A percentile compares a stretch with the other conserved stretches of the same genome.
Conservation (phyloP, 257 asterid genomes). For the Cynanchum wilfordii region DNA sequence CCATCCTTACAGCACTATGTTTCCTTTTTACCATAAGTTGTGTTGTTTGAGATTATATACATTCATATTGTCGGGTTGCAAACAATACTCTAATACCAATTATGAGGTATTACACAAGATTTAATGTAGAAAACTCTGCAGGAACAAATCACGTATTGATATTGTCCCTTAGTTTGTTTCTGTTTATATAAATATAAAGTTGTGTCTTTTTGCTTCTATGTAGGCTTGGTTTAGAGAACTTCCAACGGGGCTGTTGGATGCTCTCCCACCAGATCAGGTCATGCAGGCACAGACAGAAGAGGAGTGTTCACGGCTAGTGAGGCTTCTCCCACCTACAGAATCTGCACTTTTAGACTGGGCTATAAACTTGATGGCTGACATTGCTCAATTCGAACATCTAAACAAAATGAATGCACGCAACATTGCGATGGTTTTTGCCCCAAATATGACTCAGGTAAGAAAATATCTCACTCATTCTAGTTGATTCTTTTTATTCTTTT, state of each 20-base stretch:
- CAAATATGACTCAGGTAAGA: constrained; percentile 86
- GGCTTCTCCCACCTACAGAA: constrained; percentile 70
- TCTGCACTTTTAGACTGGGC: constrained; percentile 86
- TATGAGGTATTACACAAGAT: too few species aligned
- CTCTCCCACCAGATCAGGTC: constrained; percentile 65
- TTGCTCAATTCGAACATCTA: constrained; percentile 65
- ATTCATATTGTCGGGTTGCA: too few species aligned
- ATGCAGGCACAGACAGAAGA: constrained; percentile 76
- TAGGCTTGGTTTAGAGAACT: constrained; percentile 93
- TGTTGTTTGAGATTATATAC: not conserved
- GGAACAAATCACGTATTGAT: too few species aligned
- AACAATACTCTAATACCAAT: too few species aligned
- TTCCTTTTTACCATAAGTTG: not conserved
- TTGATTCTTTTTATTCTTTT: not conserved
- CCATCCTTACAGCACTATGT: too few species aligned
- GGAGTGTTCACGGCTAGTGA: constrained; percentile 59
- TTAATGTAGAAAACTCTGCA: too few species aligned
- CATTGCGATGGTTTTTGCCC: constrained; percentile 88
- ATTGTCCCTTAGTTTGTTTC: too few species aligned
- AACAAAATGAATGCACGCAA: constrained; percentile 91
- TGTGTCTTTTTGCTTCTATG: not conserved
- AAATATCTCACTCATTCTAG: not conserved
- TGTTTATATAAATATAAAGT: too few species aligned
- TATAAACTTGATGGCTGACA: constrained; percentile 84
- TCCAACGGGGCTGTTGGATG: constrained; percentile 71